Base-by-base conservation (phyloP, 75 land plant genomes). In the Cryptomeria japonica region DNA sequence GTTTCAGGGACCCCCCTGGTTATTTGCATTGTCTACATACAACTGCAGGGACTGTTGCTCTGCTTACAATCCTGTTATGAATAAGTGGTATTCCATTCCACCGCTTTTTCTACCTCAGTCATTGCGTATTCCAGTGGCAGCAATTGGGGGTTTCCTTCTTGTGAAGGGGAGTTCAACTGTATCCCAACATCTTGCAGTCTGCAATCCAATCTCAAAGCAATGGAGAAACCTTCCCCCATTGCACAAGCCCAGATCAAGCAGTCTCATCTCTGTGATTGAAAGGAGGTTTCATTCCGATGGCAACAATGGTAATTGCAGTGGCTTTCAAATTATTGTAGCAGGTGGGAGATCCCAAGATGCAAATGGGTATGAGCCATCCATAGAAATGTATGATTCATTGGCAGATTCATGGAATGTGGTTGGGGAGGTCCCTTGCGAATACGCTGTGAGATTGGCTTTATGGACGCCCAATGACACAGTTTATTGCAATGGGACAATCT, bases 381-480 rank as follows among this genome's bases (percentile, higher is more conserved):
- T 93, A 55, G 96, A 96, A 86, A 78, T 94, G 86, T 94, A 94
- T 86, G 96, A 94, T 83, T 94, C 96, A 3, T 11, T 34, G 78
- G 61, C 80, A 14, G 92, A 86, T 38, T 84, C 86, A 19, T 94
- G 96, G 96, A 73, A 75, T 64, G 86, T 88, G 36, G 68, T 85
- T 11, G 93, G 94, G 31, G 3, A 77, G 9, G 87, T 96, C 88
- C 95, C 95, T 31, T 82, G 80, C 19, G 93, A 96, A 61, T 92
- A 90, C 58, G 94, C 94, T 5, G 92, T 93, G 86, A 86, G 91
- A 28, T 53, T 94, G 47, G 95, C 95, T 15, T 92, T 95, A 73
- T 94, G 97, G 96, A 91, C 96, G 1, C 93, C 94, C 10, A 92
- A 89, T 78, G 94, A 88, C 42, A 91, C 95, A 3, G 94, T 93